Evolutionary conservation across 2,329 filamentous ascomycete species (phyloP).

Genomic region (Fusarium fracticaudum): DNA sequence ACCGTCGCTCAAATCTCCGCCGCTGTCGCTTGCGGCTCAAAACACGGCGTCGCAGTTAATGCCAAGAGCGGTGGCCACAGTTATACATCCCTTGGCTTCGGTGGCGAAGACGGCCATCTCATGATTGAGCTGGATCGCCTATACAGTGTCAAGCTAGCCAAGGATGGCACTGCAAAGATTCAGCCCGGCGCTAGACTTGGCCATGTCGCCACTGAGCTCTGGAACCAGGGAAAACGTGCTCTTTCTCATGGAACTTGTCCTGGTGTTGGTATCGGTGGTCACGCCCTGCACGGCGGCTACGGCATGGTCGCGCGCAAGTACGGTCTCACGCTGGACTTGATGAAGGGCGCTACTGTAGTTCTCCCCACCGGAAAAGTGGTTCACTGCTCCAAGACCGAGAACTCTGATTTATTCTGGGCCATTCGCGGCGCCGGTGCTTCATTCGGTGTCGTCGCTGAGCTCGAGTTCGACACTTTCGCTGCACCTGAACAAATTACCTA

Average conservation of each 20-base stretch:
- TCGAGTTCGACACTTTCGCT: slow-evolving; percentile 43
- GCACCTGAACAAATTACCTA: slow-evolving; percentile 34
- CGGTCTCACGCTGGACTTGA: slow-evolving; percentile 44
- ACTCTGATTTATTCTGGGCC: slow-evolving; percentile 45
- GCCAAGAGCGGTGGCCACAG: slow-evolving; percentile 63
- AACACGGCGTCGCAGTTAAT: slow-evolving; percentile 57
- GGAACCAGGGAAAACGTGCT: slow-evolving; percentile 52
- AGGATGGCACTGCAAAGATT: slow-evolving; percentile 35
- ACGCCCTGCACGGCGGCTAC: slow-evolving; percentile 45
- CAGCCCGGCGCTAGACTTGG: slow-evolving; percentile 62
- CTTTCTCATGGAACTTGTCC: slow-evolving; percentile 63
- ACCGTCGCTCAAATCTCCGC: slow-evolving; percentile 54
- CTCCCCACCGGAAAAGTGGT: slow-evolving; percentile 41
- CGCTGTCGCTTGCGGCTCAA: slow-evolving; percentile 57
- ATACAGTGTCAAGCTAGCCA: slow-evolving; percentile 45
- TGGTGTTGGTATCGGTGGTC: slow-evolving; percentile 47
- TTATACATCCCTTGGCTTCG: slow-evolving; percentile 60
- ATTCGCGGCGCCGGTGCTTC: slow-evolving; percentile 45
- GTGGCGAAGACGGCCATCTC: slow-evolving; percentile 54
- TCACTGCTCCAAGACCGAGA: slow-evolving; percentile 38
- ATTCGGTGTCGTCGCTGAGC: slow-evolving; percentile 46
- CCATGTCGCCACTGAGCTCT: slow-evolving; percentile 55
- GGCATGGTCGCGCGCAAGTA: slow-evolving; percentile 46
- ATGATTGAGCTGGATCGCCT: slow-evolving; percentile 55
- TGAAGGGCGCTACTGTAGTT: slow-evolving; percentile 44